Evolutionary conservation across 495 filamentous ascomycete genomes (phyloP), one percentile per base, ranked within the genome.

Genomic region (Trichoderma virens): DNA sequence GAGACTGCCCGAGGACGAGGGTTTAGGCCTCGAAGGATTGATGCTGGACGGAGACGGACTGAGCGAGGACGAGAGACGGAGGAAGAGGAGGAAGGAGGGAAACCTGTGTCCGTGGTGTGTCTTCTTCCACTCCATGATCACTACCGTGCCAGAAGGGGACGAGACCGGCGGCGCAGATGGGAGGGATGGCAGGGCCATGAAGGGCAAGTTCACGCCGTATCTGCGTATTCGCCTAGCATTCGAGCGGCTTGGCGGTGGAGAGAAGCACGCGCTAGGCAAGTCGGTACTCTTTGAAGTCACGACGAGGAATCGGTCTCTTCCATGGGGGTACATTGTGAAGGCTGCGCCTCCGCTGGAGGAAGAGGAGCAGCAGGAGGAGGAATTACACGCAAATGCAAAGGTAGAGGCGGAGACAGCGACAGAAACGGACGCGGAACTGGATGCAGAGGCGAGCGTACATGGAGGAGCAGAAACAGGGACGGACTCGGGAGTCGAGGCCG

Each of bases 321-420:
- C 61, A 16, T 62, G 61, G 61, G 61, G 61, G n/a, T 62, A 62
- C 39, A 43, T 62, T 41, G 35, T 62, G n/a, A 27, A 25, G 35
- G 61, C 61, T 41, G 61, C 35, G 6, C 51, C 51, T 14, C 16
- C 27, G 18, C 6, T 30, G 51, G 59, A 23, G 20, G 31, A 13
- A 2, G 60, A 62, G 31, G 32, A 3, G 9, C 14, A 5, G 32
- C 20, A 13, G 5, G 31, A 3, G 6, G 14, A n/a, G 14, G 31
- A 13, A 4, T 13, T 3, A 16, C 4, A 47, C 20, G 43, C 20
- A 20, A n/a, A 23, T 5, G 9, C 2, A 47, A 20, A 47, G 43
- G 43, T 27, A 7, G 8, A 18, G 38, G 23, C 8, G 11, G 59
- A 35, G 59, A 61, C 31, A 7, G 28, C 1, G 61, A 28, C 5